Evolutionary conservation across 148 eudicot species (phyloP).

Genomic region (Heliosperma pusillum): DNA sequence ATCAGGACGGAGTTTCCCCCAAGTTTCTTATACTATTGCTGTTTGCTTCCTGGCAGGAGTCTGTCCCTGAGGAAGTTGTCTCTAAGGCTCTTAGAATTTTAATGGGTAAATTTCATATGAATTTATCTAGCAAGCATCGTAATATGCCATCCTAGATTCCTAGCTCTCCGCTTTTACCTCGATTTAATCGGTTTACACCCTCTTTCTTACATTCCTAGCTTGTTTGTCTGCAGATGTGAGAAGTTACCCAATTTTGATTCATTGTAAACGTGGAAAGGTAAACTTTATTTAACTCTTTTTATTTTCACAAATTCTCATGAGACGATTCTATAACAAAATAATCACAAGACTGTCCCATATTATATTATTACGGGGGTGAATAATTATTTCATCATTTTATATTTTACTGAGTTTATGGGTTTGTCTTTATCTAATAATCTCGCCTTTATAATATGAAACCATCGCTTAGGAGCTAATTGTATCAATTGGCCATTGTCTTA

Average conservation of each 20-base stretch:
- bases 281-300: neutral
- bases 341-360: too few relatives aligned
- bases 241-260: constrained; percentile 75
- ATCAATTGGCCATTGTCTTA: constrained; percentile 8
- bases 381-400: too few relatives aligned
- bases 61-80: constrained; percentile 50
- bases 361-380: too few relatives aligned
- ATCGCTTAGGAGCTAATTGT: too few relatives aligned
- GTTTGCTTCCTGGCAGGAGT: constrained; percentile 43
- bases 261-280: constrained; percentile 94
- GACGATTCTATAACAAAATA: neutral
- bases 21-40: constrained; percentile 11
- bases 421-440: too few relatives aligned
- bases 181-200: neutral
- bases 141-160: too few relatives aligned
- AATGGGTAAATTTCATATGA: constrained; percentile 40
- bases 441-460: too few relatives aligned
- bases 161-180: neutral
- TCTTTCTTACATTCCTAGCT: neutral
- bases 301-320: neutral
- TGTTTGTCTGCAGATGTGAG: constrained; percentile 52
- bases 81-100: constrained; percentile 60
- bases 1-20: neutral
- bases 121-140: neutral
- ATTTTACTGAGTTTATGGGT: too few relatives aligned